Percentiles rank a stretch among this genome's conserved stretches.
Evolutionary conservation across 768 basidiomycete genomes (phyloP).

Genomic region (Lactarius sp.): DNA sequence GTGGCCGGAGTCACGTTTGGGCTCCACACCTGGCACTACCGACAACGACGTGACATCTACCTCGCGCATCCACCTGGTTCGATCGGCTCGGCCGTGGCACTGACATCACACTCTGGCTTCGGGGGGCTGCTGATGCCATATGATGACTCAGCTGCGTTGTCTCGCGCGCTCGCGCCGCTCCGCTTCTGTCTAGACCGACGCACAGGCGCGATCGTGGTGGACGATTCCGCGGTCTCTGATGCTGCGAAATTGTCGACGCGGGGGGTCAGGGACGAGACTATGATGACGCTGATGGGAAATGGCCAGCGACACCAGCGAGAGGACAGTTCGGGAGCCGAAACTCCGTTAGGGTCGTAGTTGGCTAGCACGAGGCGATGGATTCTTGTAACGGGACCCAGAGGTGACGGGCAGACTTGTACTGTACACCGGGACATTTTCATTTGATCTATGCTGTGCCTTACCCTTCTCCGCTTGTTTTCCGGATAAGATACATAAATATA

Average conservation of each 20-base stretch:
- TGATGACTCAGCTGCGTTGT: not conserved
- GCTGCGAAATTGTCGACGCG: not conserved
- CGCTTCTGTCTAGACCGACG: constrained; percentile 25
- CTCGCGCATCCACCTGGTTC: constrained; percentile 19
- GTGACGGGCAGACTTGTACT: too few species aligned
- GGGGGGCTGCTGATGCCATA: constrained; percentile 23
- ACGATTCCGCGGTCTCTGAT: constrained; percentile 8
- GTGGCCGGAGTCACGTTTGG: constrained; percentile 46
- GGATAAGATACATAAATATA: not conserved
- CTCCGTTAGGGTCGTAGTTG: too few species aligned
- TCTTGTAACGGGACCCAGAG: too few species aligned
- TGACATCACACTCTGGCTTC: constrained; percentile 24
- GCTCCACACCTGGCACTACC: constrained; percentile 42
- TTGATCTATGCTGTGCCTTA: not conserved
- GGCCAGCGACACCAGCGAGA: not conserved
- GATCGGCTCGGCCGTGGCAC: constrained; percentile 14
- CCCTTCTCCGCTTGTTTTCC: not conserved
- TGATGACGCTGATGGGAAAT: constrained; percentile 18
- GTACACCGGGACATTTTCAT: too few species aligned
- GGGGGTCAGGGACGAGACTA: constrained; percentile 13
- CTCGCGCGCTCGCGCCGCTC: constrained; percentile 11
- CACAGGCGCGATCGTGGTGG: constrained; percentile 25
- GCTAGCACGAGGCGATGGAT: too few species aligned
- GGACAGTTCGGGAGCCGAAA: not conserved
- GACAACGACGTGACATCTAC: constrained; percentile 13